A percentile compares a stretch with the other conserved stretches of the same genome.
These are phyloP conservation scores for Gossypium thurberi DNA, from an alignment of 345 rosid species.

Conservation along the genomic window DNA sequence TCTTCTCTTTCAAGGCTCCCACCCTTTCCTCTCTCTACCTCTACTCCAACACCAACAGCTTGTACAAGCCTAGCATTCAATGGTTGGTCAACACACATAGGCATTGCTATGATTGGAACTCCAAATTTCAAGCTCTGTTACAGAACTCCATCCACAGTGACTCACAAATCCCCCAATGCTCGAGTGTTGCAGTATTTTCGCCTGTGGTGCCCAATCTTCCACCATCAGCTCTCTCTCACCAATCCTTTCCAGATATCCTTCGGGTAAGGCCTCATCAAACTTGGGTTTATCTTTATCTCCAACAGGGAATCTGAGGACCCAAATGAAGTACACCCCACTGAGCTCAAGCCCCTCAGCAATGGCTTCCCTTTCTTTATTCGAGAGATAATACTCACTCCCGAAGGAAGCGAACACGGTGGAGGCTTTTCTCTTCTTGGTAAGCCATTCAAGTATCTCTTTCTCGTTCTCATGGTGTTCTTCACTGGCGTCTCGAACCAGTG, in stretches of 20 bases:
- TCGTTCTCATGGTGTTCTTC: neutral
- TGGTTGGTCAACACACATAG: conserved; percentile 29
- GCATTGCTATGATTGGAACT: conserved; percentile 32
- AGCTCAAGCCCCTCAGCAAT: conserved; percentile 30
- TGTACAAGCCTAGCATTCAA: conserved; percentile 24
- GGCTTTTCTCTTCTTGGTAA: conserved; percentile 18
- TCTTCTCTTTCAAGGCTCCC: conserved; percentile 16
- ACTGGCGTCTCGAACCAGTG: conserved; percentile 20
- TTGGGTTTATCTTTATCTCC: neutral
- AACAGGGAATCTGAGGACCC: conserved; percentile 21
- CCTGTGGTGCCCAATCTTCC: conserved; percentile 36
- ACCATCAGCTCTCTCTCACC: conserved; percentile 22
- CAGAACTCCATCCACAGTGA: conserved; percentile 39
- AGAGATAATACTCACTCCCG: conserved; percentile 31
- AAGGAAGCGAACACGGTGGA: conserved; percentile 32
- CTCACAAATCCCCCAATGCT: conserved; percentile 35
- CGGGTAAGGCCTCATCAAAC: conserved; percentile 23
- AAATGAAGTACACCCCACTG: conserved; percentile 28
- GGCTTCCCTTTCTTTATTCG: conserved; percentile 25
- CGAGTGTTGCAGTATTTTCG: conserved; percentile 17
- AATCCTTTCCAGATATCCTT: conserved; percentile 20
- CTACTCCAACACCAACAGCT: conserved; percentile 26
- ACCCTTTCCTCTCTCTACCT: conserved; percentile 15
- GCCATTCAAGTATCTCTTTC: conserved; percentile 22
- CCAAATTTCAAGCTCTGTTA: conserved; percentile 27